These are phyloP conservation scores for Polyporus arcularius DNA, from an alignment of 768 basidiomycete species.

Conservation along the genomic window DNA sequence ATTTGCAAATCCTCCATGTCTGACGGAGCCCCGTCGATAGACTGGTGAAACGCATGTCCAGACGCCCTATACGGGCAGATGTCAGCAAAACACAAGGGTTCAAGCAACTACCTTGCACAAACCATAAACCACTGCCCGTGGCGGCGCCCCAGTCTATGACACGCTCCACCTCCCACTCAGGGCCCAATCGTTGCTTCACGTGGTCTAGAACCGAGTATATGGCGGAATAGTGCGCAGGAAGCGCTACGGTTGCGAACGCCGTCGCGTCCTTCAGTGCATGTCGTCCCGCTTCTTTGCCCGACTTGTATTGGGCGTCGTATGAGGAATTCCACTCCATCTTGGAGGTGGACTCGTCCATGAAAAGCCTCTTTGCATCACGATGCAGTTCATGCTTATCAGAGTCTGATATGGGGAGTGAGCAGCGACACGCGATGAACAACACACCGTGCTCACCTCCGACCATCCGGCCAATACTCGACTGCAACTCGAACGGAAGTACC, in stretches of 20 bases:
- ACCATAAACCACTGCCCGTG: conserved; percentile 86
- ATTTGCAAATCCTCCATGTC: conserved; percentile 38
- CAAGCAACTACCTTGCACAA: conserved; percentile 8
- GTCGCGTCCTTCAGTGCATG: conserved; percentile 74
- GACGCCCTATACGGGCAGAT: conserved; percentile 55
- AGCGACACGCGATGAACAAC: not conserved
- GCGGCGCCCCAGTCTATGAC: conserved; percentile 87
- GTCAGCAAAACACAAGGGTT: conserved; percentile 14
- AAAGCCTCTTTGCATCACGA: conserved; percentile 72
- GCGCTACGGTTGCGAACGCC: conserved; percentile 83
- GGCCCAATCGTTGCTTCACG: conserved; percentile 61
- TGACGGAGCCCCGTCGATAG: conserved; percentile 4
- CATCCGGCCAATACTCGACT: conserved; percentile 61
- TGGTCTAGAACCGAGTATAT: conserved; percentile 75
- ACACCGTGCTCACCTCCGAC: conserved; percentile 55
- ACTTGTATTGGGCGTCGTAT: conserved; percentile 63
- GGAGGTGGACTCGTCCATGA: conserved; percentile 41
- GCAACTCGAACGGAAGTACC: conserved; percentile 71
- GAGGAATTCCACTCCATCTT: conserved; percentile 52
- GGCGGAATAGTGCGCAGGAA: conserved; percentile 84
- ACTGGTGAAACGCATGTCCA: conserved; percentile 59
- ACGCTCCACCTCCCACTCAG: conserved; percentile 56
- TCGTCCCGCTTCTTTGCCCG: conserved; percentile 53
- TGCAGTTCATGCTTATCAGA: conserved; percentile 66
- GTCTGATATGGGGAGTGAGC: conserved; percentile 39